phyloP scores from a whole-genome alignment of 1,139 yeast species.

The Saccharomyces hybrid region DNA sequence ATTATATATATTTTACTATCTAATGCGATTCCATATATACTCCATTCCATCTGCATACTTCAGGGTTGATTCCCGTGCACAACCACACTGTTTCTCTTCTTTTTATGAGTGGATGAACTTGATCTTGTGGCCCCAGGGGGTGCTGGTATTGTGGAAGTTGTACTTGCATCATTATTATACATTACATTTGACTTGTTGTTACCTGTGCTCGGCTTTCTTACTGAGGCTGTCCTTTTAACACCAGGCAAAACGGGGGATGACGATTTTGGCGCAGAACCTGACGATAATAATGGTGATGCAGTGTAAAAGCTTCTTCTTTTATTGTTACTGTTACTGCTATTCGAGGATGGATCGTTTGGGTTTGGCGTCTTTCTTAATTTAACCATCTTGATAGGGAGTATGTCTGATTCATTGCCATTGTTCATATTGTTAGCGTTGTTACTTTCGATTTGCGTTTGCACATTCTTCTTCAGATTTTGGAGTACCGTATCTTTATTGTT shows the following conservation, averaged over 20 bases:
- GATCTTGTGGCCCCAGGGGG: not conserved
- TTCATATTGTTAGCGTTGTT: not conserved
- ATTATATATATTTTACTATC: not conserved
- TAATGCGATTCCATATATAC: not conserved
- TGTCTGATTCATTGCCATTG: not conserved
- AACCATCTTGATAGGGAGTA: constrained; percentile 8
- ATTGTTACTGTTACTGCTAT: constrained; percentile 4
- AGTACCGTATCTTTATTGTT: constrained; percentile 11
- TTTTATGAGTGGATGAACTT: not conserved
- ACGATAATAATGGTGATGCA: constrained; percentile 11
- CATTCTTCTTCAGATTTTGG: constrained; percentile 3
- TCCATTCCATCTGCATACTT: not conserved
- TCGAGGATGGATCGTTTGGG: constrained; percentile 2
- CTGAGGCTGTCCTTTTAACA: constrained; percentile 25
- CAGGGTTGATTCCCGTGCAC: not conserved
- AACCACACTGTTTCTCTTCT: not conserved
- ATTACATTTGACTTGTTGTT: not conserved
- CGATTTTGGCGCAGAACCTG: constrained; percentile 8
- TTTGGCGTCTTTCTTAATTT: constrained; percentile 9
- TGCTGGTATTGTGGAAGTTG: not conserved
- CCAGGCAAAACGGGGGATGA: constrained; percentile 23
- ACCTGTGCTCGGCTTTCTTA: constrained; percentile 13
- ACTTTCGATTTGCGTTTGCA: not conserved
- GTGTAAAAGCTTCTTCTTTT: constrained; percentile 26
- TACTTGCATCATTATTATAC: not conserved